A percentile compares a stretch with the other conserved stretches of the same genome.
Evolutionary conservation across 2,329 filamentous ascomycete species (phyloP).

Genomic region (Phaeophleospora eucalypticola): DNA sequence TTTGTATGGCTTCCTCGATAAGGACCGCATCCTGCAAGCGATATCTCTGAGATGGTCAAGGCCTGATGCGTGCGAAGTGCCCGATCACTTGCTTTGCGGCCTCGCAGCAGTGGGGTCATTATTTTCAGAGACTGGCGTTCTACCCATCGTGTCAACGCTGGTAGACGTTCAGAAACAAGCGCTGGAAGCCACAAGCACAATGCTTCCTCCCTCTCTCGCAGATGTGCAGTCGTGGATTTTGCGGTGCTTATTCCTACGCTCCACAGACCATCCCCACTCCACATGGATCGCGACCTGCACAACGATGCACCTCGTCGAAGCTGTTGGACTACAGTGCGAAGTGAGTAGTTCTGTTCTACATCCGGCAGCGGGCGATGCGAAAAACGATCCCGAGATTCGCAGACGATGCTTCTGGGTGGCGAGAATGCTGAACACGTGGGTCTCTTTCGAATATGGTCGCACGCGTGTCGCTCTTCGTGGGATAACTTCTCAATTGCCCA

Average conservation of each 20-base stretch:
- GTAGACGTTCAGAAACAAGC: slow-evolving; percentile 41
- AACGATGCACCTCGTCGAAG: slow-evolving; percentile 57
- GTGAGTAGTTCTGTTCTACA: slow-evolving; percentile 27
- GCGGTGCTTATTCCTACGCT: slow-evolving; percentile 51
- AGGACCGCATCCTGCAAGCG: slow-evolving; percentile 24
- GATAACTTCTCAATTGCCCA: slow-evolving; percentile 42
- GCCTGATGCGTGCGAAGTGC: slow-evolving; percentile 21
- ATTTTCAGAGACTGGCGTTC: slow-evolving; percentile 36
- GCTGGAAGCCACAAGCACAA: slow-evolving; percentile 39
- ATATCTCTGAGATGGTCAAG: slow-evolving; percentile 25
- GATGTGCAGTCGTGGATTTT: slow-evolving; percentile 52
- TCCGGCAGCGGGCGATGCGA: slow-evolving; percentile 20
- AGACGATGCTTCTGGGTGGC: slow-evolving; percentile 45
- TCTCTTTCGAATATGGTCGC: slow-evolving; percentile 56
- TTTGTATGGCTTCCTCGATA: slow-evolving; percentile 50
- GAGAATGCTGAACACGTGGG: slow-evolving; percentile 57
- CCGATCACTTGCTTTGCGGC: slow-evolving; percentile 46
- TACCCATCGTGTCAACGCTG: slow-evolving; percentile 19
- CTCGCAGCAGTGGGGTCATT: slow-evolving; percentile 53
- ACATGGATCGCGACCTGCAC: slow-evolving; percentile 57
- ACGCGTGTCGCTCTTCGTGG: slow-evolving; percentile 50
- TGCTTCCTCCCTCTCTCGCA: slow-evolving; percentile 37
- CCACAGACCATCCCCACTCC: slow-evolving; percentile 51
- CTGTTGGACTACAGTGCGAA: slow-evolving; percentile 47
- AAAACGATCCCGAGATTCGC: slow-evolving; percentile 26